phyloP scores from a whole-genome alignment of 257 asterid genomes.

The Lycium barbarum region DNA sequence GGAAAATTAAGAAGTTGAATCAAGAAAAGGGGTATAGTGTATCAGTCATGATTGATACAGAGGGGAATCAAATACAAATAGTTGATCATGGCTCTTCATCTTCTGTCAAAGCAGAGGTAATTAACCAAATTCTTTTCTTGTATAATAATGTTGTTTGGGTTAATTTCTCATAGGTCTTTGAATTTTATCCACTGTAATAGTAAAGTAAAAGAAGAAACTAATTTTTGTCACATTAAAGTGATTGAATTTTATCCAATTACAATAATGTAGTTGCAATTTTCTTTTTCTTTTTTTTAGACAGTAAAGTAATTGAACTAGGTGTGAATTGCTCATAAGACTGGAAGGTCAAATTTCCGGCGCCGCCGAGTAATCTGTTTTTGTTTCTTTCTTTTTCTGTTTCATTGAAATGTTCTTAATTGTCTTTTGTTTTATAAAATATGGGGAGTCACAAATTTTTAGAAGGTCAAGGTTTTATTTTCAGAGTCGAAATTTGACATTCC shows the following conservation, averaged over 20 bases:
- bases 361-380: neutral
- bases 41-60: conserved; percentile 87
- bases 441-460: neutral
- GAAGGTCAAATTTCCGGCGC: neutral
- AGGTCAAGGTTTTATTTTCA: neutral
- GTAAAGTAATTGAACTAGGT: neutral
- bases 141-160: neutral
- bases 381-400: neutral
- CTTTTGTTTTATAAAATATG: neutral
- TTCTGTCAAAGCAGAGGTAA: conserved; percentile 88
- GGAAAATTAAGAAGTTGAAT: conserved; percentile 75
- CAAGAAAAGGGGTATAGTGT: conserved; percentile 75
- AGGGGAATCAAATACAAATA: conserved; percentile 77
- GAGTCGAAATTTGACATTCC: neutral
- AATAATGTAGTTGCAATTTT: too few relatives aligned
- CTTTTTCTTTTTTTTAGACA: too few relatives aligned
- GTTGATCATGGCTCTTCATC: conserved; percentile 86
- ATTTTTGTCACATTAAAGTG: neutral
- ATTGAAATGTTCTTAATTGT: neutral
- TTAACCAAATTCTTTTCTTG: neutral
- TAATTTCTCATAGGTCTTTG: neutral
- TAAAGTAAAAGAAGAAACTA: neutral
- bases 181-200: neutral
- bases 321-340: neutral
- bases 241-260: neutral